Base-by-base conservation (phyloP, 176 grass and related monocot species). In the Tuctoria greenei region DNA sequence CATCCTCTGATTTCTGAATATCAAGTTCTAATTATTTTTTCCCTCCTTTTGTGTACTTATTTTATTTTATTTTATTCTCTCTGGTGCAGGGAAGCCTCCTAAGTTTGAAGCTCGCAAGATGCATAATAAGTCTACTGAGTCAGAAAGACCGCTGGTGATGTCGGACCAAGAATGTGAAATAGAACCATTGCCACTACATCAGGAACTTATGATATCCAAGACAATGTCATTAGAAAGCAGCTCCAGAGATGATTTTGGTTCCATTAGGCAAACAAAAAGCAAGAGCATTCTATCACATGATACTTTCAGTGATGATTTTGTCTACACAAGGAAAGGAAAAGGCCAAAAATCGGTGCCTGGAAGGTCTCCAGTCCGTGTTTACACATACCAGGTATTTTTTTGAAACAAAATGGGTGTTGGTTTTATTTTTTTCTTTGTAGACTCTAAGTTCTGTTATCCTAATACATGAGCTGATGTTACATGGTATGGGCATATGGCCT, bases 61-160 rank as follows among this genome's bases (percentile, higher is more conserved):
- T 55, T 57, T 41, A 25, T 25, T 73, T 67, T 20, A 24, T 77
- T 86, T 23, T 41, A 42, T 39, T 6, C 64, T 79, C 16, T 76
- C 34, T 69, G 58, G 63, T 81, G 76, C 81, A 98, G 95, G 95
- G 46, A 98, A 88, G 38, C 41, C 91, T 83, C 95, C 89, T 43
- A 89, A 82, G 63, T 90, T 98, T 84, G 86, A 94, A 92, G 57
- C 79, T 75, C 86, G 95, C 47, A 88, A 82, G 63, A 83, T 93
- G 75, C 49, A 89, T 67, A 72, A 47, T 52, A 84, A 87, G 70
- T 23, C 56, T 9, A 71, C 51, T 0, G 66, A 87, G 49, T 81
- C 79, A 67, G 74, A 67, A 58, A 72, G 27, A 59, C 67, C 86
- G 45, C 51, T 83, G 78, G 64, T 85, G 64, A 31, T 89, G 75